Evolutionary conservation across 805 yeast genomes (phyloP).

Genomic region (Pichia heedii): DNA sequence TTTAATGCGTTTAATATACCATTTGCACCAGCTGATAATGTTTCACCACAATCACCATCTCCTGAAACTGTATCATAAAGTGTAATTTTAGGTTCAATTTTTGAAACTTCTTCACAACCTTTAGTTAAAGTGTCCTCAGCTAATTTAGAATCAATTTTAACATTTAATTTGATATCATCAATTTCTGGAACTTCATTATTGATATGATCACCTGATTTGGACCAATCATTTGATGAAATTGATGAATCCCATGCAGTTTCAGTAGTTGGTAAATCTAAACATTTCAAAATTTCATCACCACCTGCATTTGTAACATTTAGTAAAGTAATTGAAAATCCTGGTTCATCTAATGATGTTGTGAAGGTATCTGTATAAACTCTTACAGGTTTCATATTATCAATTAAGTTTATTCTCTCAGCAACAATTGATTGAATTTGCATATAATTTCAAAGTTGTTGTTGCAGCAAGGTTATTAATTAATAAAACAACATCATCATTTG

Average conservation of each 20-base stretch:
- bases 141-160: constrained; percentile 23
- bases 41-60: constrained; percentile 96
- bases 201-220: constrained; percentile 4
- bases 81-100: constrained; percentile 78
- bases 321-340: constrained; percentile 82
- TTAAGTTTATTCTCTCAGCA: constrained; percentile 39
- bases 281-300: constrained; percentile 36
- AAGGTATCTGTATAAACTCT: constrained; percentile 69
- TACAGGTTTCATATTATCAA: constrained; percentile 51
- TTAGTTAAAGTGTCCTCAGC: constrained; percentile 31
- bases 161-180: constrained; percentile 11
- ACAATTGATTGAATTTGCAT: constrained; percentile 62
- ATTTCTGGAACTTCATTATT: constrained; percentile 23
- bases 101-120: constrained; percentile 44
- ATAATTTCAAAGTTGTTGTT: constrained; percentile 69
- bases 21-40: constrained; percentile 73
- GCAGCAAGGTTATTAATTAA: constrained; percentile 86
- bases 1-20: constrained; percentile 52
- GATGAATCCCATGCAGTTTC: constrained; percentile 78
- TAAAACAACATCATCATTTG: constrained; percentile 53
- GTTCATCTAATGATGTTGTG: constrained; percentile 85
- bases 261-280: constrained; percentile 62
- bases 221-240: constrained; percentile 21
- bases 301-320: constrained; percentile 56
- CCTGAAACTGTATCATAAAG: constrained; percentile 84